phyloP scores from a whole-genome alignment of 805 yeast genomes.

The Candida schatavii region DNA sequence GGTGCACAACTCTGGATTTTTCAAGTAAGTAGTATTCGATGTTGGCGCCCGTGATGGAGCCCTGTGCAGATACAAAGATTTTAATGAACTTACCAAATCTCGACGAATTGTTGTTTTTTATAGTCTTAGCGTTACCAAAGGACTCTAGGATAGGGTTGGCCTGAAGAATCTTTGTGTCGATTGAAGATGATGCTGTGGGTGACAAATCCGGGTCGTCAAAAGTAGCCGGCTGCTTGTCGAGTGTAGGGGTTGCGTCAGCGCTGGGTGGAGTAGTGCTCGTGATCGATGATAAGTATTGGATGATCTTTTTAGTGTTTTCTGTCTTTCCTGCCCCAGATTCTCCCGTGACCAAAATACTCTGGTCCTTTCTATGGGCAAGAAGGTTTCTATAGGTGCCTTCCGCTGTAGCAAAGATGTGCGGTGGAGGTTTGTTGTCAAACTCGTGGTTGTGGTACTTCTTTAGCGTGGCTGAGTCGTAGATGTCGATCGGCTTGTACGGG shows the following conservation, averaged over 20 bases:
- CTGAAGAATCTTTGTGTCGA: constrained; percentile 83
- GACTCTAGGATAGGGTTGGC: constrained; percentile 96
- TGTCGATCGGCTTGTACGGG: constrained; percentile 75
- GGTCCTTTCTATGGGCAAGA: constrained; percentile 67
- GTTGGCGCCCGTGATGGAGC: constrained; percentile 79
- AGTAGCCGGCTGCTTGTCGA: background rate
- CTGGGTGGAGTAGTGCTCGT: constrained; percentile 34
- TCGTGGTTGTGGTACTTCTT: constrained; percentile 48
- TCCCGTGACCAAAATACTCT: constrained; percentile 94
- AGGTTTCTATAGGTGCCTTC: constrained; percentile 82
- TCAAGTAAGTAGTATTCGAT: constrained; percentile 94
- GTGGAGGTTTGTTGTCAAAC: constrained; percentile 43
- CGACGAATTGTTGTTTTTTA: constrained; percentile 89
- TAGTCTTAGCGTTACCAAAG: constrained; percentile 96
- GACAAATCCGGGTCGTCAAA: too few species aligned
- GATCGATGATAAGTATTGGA: constrained; percentile 84
- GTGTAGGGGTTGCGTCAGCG: background rate
- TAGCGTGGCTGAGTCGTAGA: constrained; percentile 62
- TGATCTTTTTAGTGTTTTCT: constrained; percentile 91
- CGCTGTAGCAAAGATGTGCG: constrained; percentile 86
- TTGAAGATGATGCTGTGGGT: constrained; percentile 32
- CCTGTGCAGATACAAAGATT: constrained; percentile 65
- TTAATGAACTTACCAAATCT: constrained; percentile 95
- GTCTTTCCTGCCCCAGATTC: constrained; percentile 99
- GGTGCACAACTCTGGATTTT: constrained; percentile 86